A percentile compares a stretch with the other conserved stretches of the same genome.
phyloP scores from a whole-genome alignment of 306 rosid species.

The Cicer chorassanicum region DNA sequence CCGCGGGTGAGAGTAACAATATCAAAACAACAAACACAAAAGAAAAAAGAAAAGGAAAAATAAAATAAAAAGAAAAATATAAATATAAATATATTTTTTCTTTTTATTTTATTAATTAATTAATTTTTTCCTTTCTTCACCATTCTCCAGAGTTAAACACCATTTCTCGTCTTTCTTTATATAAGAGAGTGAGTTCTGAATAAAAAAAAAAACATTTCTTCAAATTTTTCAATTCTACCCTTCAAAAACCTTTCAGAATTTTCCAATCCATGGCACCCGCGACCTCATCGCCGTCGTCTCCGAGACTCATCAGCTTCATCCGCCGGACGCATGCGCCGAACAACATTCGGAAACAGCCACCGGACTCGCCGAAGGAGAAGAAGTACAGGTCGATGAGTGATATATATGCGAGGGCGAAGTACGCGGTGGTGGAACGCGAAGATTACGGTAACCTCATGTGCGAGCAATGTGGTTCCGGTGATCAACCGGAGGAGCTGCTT shows the following conservation, averaged over 20 bases:
- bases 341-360: slow-evolving; percentile 18
- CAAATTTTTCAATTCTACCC: slow-evolving; percentile 51
- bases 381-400: slow-evolving; percentile 60
- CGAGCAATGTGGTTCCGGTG: slow-evolving; percentile 75
- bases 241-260: neutral
- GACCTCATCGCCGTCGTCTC: slow-evolving; percentile 53
- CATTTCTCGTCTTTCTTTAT: slow-evolving; percentile 49
- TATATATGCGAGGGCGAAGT: slow-evolving; percentile 59
- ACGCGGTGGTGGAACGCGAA: slow-evolving; percentile 53
- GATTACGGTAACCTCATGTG: slow-evolving; percentile 60
- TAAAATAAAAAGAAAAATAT: neutral
- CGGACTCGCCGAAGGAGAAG: slow-evolving; percentile 44
- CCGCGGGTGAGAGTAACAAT: slow-evolving; percentile 38
- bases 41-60: neutral
- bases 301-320: slow-evolving; percentile 55
- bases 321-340: slow-evolving; percentile 61
- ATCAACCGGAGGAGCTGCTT: slow-evolving; percentile 68
- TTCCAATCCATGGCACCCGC: slow-evolving; percentile 61
- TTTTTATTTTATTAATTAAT: neutral
- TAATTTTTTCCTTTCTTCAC: neutral
- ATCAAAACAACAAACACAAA: too few relatives aligned
- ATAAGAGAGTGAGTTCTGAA: neutral
- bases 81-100: too few relatives aligned
- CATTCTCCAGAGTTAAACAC: slow-evolving; percentile 27
- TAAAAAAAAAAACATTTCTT: neutral